A percentile compares a stretch with the other conserved stretches of the same genome.
phyloP scores from a whole-genome alignment of 1,284 basidiomycete genomes.

The Apiotrichum montevideense region DNA sequence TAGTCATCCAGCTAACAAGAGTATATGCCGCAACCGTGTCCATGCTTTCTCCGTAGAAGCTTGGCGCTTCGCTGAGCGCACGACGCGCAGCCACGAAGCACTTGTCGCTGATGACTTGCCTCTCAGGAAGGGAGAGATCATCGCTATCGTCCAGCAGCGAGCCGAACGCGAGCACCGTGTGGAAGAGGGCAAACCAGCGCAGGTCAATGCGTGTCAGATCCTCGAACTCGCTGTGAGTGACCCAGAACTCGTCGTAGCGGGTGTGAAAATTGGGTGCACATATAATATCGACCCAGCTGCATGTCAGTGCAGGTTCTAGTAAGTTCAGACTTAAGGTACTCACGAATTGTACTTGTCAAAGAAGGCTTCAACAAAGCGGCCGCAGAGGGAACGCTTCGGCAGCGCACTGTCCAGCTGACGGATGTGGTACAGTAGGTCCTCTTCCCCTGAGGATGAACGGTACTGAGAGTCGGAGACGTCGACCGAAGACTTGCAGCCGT shows the following conservation, averaged over 20 bases:
- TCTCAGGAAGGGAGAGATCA: constrained; percentile 9
- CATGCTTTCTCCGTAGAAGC: constrained; percentile 28
- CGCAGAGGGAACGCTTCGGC: constrained; percentile 21
- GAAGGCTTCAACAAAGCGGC: constrained; percentile 22
- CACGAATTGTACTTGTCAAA: constrained; percentile 28
- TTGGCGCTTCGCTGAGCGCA: constrained; percentile 24
- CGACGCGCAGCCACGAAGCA: constrained; percentile 24
- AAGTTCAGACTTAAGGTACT: background rate
- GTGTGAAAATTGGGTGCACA: constrained; percentile 26
- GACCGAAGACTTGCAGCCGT: constrained; percentile 4
- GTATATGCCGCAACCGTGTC: constrained; percentile 28
- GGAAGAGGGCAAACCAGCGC: constrained; percentile 29
- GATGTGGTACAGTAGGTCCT: constrained; percentile 20
- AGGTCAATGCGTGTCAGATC: constrained; percentile 27
- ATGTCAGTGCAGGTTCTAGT: no score
- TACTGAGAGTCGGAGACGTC: constrained; percentile 18
- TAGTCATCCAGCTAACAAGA: constrained; percentile 15
- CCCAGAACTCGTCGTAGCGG: constrained; percentile 27
- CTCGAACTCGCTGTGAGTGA: constrained; percentile 19
- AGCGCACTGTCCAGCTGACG: constrained; percentile 21
- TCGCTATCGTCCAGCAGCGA: constrained; percentile 22
- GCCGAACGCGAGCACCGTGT: constrained; percentile 31
- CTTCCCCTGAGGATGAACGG: constrained; percentile 8
- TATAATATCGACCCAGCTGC: constrained; percentile 29
- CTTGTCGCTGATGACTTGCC: constrained; percentile 20